A percentile compares a stretch with the other conserved stretches of the same genome.
These are phyloP conservation scores for Pachysandra terminalis DNA, from an alignment of 164 flowering plant genomes.

Conservation along the genomic window DNA sequence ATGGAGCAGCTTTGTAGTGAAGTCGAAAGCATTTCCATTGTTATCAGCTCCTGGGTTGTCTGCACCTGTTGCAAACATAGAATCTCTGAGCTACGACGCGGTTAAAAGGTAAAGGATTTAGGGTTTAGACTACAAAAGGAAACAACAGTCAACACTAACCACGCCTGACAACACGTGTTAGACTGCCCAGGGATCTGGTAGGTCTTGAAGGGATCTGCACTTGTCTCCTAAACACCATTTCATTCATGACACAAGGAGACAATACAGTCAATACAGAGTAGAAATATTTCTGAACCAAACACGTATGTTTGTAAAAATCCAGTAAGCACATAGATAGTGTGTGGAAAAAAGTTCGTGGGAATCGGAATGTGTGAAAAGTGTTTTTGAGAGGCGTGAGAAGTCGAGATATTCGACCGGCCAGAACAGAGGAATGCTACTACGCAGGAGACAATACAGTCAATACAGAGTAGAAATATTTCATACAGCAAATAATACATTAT, in stretches of 20 bases:
- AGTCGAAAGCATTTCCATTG: constrained; percentile 89
- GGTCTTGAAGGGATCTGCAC: constrained; percentile 89
- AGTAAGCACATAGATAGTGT: too few relatives aligned
- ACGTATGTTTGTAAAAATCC: too few relatives aligned
- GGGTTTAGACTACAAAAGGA: too few relatives aligned
- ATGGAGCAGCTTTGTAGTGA: constrained; percentile 91
- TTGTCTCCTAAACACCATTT: constrained; percentile 57
- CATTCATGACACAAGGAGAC: neutral
- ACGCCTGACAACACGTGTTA: constrained; percentile 88
- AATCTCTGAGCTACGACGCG: neutral
- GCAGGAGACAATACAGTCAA: neutral
- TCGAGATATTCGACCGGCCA: too few relatives aligned
- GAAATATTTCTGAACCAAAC: neutral
- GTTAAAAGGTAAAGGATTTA: neutral
- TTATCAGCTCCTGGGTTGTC: constrained; percentile 77
- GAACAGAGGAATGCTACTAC: too few relatives aligned
- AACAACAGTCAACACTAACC: constrained; percentile 45
- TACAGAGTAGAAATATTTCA: too few relatives aligned
- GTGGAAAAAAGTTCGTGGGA: too few relatives aligned
- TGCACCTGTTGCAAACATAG: constrained; percentile 42
- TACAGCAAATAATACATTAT: too few relatives aligned
- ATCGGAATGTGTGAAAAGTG: too few relatives aligned
- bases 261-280: neutral
- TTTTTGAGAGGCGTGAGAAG: too few relatives aligned
- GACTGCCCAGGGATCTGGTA: constrained; percentile 78